Conservation (phyloP, 805 yeast genomes). For the Kodamaea hsintzibuensis region DNA sequence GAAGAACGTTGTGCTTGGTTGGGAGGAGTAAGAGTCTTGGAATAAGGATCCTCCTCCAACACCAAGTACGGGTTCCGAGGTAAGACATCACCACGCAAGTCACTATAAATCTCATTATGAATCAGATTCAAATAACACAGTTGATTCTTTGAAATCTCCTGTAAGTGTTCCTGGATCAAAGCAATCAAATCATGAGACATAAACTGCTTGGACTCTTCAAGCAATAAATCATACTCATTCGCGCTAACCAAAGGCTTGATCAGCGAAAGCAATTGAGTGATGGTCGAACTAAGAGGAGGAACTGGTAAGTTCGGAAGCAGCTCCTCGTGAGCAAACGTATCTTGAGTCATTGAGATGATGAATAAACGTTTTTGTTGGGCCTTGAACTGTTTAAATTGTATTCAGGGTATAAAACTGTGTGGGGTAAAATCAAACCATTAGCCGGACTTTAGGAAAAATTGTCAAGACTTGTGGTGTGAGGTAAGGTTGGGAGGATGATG, state of each 20-base stretch:
- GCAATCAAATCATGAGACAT: conserved; percentile 40
- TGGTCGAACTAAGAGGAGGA: conserved; percentile 53
- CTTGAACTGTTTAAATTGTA: not conserved
- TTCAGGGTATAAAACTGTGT: not conserved
- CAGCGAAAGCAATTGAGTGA: conserved; percentile 53
- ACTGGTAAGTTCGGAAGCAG: conserved; percentile 60
- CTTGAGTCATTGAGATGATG: conserved; percentile 3
- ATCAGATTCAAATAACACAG: conserved; percentile 56
- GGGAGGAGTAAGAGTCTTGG: conserved; percentile 55
- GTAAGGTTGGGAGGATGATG: not conserved
- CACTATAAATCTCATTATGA: conserved; percentile 56
- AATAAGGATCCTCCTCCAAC: conserved; percentile 71
- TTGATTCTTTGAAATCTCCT: conserved; percentile 43
- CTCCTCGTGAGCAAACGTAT: conserved; percentile 43
- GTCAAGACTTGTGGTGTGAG: not conserved
- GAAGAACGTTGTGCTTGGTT: conserved; percentile 70
- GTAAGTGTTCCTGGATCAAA: conserved; percentile 55
- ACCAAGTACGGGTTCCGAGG: conserved; percentile 80
- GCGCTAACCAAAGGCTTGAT: conserved; percentile 58
- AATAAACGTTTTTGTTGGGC: not conserved
- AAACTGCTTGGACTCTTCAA: conserved; percentile 47
- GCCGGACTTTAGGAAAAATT: not conserved
- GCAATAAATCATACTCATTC: conserved; percentile 51
- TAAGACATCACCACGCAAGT: conserved; percentile 61
- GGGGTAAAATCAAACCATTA: not conserved